A percentile compares a stretch with the other conserved stretches of the same genome.
phyloP scores from a whole-genome alignment of 208 protist genomes.

The Jaenimonas drosophilae region DNA sequence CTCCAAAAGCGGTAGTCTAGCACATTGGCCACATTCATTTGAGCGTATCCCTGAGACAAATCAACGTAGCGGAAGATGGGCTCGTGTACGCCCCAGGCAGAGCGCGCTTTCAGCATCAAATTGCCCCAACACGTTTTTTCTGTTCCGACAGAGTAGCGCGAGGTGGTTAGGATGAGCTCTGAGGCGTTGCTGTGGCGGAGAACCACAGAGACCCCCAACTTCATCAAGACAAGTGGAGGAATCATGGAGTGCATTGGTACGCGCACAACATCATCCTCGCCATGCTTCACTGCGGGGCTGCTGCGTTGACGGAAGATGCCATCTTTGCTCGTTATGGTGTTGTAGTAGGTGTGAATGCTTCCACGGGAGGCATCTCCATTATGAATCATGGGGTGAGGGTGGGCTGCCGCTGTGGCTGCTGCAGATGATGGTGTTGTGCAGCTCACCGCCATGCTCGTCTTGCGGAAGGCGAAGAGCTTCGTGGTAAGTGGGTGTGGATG shows the following conservation, averaged over 20 bases:
- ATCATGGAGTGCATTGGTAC: conserved; percentile 17
- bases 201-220: conserved; percentile 15
- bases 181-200: conserved; percentile 20
- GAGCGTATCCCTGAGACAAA: conserved; percentile 8
- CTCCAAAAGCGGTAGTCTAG: conserved; percentile 21
- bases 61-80: conserved; percentile 27
- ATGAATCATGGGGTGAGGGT: neutral
- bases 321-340: conserved; percentile 3
- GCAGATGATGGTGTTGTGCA: neutral
- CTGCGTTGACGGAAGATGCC: conserved; percentile 8
- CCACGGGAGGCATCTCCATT: neutral
- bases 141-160: conserved; percentile 10
- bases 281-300: conserved; percentile 16
- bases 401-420: neutral
- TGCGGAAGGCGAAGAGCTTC: conserved; percentile 19
- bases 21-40: conserved; percentile 18
- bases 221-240: conserved; percentile 8
- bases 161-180: conserved; percentile 19
- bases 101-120: conserved; percentile 17
- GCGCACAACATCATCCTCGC: conserved; percentile 15
- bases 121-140: too few species aligned
- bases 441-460: conserved; percentile 3
- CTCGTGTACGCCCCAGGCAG: conserved; percentile 20
- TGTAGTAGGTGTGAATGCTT: conserved; percentile 3
- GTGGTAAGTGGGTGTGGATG: conserved; percentile 13